These are phyloP conservation scores for Rhizophagus prolifer DNA, from an alignment of 192 early-diverging fungal genomes.

Conservation along the genomic window DNA sequence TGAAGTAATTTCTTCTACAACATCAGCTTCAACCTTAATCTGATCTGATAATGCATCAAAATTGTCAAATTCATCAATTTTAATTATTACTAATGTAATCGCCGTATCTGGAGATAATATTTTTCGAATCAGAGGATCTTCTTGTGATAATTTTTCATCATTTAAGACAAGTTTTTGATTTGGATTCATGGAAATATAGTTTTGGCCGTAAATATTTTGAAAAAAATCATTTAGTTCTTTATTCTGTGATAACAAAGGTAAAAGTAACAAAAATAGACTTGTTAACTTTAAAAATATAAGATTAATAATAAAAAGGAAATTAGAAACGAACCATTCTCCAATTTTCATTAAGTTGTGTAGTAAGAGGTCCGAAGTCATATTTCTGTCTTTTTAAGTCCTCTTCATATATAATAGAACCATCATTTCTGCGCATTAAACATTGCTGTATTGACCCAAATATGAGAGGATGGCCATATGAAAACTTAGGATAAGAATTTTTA, in stretches of 20 bases:
- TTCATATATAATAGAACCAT: constrained; percentile 24
- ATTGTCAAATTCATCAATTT: not conserved
- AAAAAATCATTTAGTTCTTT: constrained; percentile 46
- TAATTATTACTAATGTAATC: constrained; percentile 39
- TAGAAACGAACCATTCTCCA: constrained; percentile 47
- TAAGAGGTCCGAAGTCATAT: constrained; percentile 48
- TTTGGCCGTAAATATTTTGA: constrained; percentile 47
- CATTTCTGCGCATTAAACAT: constrained; percentile 44
- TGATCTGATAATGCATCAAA: not conserved
- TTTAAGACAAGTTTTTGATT: constrained; percentile 3
- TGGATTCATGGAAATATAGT: constrained; percentile 34
- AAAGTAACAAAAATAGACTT: not conserved
- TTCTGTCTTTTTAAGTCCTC: constrained; percentile 30
- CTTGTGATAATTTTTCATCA: not conserved
- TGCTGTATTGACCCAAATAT: constrained; percentile 54
- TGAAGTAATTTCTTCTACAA: constrained; percentile 39
- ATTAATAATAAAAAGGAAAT: too few relatives aligned
- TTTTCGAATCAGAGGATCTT: constrained; percentile 32
- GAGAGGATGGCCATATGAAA: constrained; percentile 32
- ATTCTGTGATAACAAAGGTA: constrained; percentile 37
- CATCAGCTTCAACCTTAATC: constrained; percentile 34
- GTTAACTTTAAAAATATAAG: too few relatives aligned
- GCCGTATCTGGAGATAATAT: constrained; percentile 37
- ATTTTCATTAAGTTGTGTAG: constrained; percentile 51
- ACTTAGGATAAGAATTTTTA: constrained; percentile 41